Base-by-base conservation (phyloP, 108 stramenopile species). In the Skeletonema tropicum region DNA sequence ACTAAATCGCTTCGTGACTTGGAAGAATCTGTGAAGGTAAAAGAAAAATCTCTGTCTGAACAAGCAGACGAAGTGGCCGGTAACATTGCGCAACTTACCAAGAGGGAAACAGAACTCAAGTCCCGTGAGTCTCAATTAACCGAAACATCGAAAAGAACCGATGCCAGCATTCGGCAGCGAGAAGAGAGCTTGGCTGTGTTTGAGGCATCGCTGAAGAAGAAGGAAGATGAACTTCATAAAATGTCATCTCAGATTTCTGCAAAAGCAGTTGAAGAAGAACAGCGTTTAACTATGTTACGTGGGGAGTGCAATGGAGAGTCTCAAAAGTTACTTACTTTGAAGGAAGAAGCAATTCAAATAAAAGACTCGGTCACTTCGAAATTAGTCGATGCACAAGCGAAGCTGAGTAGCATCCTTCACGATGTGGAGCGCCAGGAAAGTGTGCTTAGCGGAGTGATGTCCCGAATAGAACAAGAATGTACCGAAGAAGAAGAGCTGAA, bases 401-500 rank as follows among this genome's bases (percentile, higher is more conserved):
- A 65, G 55, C 58, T 74, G 65, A 65, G 64, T 15, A 52, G 48
- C 23, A 36, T 74, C 13, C 36, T 57, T 55, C 64, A 35, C 14
- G 73, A 74, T n/a, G 63, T 74, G 15, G 73, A 74, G 42, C 17
- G 19, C 6, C 64, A 74, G 17, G 73, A 74, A 31, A 63, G 36
- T 42, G 65, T 71, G 5, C 74, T 81, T 15, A 60, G 58, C 13
- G 73, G 61, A 2, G 69, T 74, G 5, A 69, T 48, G 17, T 35
- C 32, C 12, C 64, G 74, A 19, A 57, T 75, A 46, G 73, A 75
- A 49, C 66, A 35, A 39, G 74, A 74, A 67, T 61, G 59, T 5
- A 71, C 70, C 15, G 64, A 60, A 35, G 62, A 62, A 10, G 80
- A 71, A 66, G 74, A 74, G 11, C 64, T 75, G 35, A 75, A 64